phyloP scores from a whole-genome alignment of 306 rosid species.

The Dalbergia oliveri region DNA sequence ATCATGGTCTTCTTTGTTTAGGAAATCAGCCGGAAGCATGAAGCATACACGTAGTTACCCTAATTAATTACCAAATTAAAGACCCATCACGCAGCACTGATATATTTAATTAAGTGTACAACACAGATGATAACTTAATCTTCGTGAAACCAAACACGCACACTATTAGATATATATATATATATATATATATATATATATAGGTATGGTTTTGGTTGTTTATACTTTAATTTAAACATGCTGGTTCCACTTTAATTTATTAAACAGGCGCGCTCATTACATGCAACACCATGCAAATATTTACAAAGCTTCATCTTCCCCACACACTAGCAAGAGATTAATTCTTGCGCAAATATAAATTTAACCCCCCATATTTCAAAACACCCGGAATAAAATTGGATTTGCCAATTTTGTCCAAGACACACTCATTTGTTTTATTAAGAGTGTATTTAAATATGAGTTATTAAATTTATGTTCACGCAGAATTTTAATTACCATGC shows the following conservation, averaged over 20 bases:
- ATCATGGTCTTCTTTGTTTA: not conserved
- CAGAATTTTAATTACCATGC: too few species aligned
- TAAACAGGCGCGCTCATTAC: not conserved
- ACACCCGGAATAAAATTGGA: too few species aligned
- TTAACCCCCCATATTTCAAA: too few species aligned
- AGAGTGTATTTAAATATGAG: too few species aligned
- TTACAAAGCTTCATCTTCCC: not conserved
- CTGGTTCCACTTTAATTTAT: slow-evolving; percentile 18
- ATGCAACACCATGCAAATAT: slow-evolving; percentile 31
- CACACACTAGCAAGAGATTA: not conserved
- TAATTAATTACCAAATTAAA: not conserved
- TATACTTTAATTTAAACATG: not conserved
- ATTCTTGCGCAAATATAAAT: too few species aligned
- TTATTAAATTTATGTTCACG: too few species aligned
- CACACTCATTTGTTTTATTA: too few species aligned
- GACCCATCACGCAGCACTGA: not conserved
- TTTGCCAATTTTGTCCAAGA: too few species aligned
- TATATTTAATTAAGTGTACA: not conserved
- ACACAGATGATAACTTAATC: slow-evolving; percentile 5
- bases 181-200: too few species aligned
- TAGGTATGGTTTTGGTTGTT: too few species aligned
- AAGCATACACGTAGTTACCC: not conserved
- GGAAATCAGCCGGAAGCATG: slow-evolving; percentile 2
- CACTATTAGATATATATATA: too few species aligned
- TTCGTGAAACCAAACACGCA: not conserved